A percentile compares a stretch with the other conserved stretches of the same genome.
These are phyloP conservation scores for Monosporascus sp. DNA, from an alignment of 2,329 filamentous ascomycete genomes.

Conservation along the genomic window DNA sequence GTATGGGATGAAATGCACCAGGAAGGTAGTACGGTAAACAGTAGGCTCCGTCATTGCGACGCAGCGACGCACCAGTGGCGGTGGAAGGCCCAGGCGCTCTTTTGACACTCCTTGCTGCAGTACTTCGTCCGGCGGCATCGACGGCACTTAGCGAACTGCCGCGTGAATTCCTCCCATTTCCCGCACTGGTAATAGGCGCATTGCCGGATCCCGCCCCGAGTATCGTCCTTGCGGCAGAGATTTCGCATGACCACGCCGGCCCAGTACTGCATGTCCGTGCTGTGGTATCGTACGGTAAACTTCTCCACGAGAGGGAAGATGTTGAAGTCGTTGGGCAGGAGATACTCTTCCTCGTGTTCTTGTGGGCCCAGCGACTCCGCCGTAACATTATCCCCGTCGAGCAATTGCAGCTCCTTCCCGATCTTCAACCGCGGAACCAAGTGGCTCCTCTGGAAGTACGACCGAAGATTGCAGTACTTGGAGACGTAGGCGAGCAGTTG, in stretches of 20 bases:
- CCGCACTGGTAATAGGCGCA: conserved; percentile 98
- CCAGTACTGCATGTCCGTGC: conserved; percentile 99
- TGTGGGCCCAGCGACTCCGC: conserved; percentile 37
- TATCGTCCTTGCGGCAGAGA: conserved; percentile 95
- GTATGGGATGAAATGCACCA: conserved; percentile 20
- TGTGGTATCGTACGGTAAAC: conserved; percentile 93
- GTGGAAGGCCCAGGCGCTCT: conserved; percentile 97
- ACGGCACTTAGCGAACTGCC: conserved; percentile 96
- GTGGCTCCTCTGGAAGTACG: conserved; percentile 94
- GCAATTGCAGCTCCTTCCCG: conserved; percentile 71
- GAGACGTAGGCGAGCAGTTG: conserved; percentile 96
- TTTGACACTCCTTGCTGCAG: conserved; percentile 99
- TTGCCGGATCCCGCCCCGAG: conserved; percentile 86
- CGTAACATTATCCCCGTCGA: conserved; percentile 63
- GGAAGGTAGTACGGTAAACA: conserved; percentile 7
- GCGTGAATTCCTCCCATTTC: conserved; percentile 95
- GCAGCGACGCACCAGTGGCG: conserved; percentile 94
- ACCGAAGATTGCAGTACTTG: conserved; percentile 93
- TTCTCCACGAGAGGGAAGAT: conserved; percentile 98
- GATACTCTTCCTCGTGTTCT: conserved; percentile 77
- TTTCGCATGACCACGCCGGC: conserved; percentile 98
- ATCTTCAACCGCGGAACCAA: conserved; percentile 89
- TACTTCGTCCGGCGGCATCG: conserved; percentile 96
- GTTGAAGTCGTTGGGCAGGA: conserved; percentile 91
- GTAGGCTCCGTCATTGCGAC: conserved; percentile 36